Percentiles rank a stretch among this genome's conserved stretches.
phyloP scores from a whole-genome alignment of 73 alveolate genomes.

The Paramecium tetraurelia region DNA sequence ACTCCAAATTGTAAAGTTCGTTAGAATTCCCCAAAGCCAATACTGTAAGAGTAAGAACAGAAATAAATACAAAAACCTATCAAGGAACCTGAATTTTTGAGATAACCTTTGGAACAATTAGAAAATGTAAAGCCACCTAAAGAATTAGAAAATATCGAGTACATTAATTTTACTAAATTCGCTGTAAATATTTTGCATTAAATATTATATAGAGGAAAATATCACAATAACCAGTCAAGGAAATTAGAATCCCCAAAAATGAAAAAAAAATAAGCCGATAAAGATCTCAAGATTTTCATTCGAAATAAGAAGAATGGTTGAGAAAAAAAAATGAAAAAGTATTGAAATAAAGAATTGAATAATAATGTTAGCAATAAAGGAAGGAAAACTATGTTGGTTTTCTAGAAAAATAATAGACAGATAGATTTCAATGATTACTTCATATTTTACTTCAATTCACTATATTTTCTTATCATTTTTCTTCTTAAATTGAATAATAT shows the following conservation, averaged over 20 bases:
- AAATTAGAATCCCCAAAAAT: neutral
- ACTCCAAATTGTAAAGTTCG: slow-evolving; percentile 40
- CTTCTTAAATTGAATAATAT: neutral
- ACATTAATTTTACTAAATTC: slow-evolving; percentile 22
- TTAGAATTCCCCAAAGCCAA: neutral
- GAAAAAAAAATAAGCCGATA: neutral
- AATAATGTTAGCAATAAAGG: neutral
- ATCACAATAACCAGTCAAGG: neutral
- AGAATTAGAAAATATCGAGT: neutral
- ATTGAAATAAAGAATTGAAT: neutral
- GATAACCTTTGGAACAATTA: neutral
- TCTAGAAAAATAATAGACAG: neutral
- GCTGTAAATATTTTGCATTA: neutral
- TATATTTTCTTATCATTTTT: too few species aligned
- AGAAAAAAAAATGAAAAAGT: slow-evolving; percentile 12
- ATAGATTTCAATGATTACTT: neutral
- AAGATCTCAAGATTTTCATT: slow-evolving; percentile 29
- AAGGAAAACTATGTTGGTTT: neutral
- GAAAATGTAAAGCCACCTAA: neutral
- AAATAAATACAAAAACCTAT: neutral
- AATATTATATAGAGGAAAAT: neutral
- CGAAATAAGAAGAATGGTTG: slow-evolving; percentile 27
- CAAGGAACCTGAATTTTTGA: neutral
- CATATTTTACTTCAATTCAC: too few species aligned
- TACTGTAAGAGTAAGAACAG: neutral